phyloP scores from a whole-genome alignment of 805 yeast species.

The Candida awuae region DNA sequence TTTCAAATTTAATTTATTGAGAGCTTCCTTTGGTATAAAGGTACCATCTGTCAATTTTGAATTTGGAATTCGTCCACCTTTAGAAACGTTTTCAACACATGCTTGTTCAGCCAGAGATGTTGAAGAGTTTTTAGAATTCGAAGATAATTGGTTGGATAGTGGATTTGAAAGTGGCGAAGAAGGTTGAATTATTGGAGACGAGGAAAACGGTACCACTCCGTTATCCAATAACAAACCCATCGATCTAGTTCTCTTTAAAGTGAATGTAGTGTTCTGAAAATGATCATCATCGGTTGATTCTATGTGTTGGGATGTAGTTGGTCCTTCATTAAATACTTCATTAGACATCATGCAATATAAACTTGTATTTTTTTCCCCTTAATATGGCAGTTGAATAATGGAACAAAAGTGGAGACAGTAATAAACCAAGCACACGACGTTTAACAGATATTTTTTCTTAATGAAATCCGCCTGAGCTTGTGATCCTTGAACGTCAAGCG shows the following conservation, averaged over 20 bases:
- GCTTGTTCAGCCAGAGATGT: too few species aligned
- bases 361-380: too few species aligned
- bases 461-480: too few species aligned
- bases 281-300: slow-evolving; percentile 66
- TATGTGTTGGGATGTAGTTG: slow-evolving; percentile 56
- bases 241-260: slow-evolving; percentile 73
- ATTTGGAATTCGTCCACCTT: slow-evolving; percentile 2
- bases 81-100: too few species aligned
- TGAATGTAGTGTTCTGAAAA: slow-evolving; percentile 62
- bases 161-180: neutral
- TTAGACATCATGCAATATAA: slow-evolving; percentile 21
- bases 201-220: slow-evolving; percentile 1
- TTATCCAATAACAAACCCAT: slow-evolving; percentile 44
- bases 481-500: too few species aligned
- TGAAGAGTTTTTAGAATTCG: too few species aligned
- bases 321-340: slow-evolving; percentile 46
- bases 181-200: neutral
- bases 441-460: too few species aligned
- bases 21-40: slow-evolving; percentile 9
- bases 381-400: too few species aligned
- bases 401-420: too few species aligned
- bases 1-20: slow-evolving; percentile 5
- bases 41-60: slow-evolving; percentile 6
- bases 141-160: too few species aligned
- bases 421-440: too few species aligned